Evolutionary conservation across 148 eudicot genomes (phyloP), one percentile per base, ranked within the genome.

Genomic region (Rhododendron williamsianum): DNA sequence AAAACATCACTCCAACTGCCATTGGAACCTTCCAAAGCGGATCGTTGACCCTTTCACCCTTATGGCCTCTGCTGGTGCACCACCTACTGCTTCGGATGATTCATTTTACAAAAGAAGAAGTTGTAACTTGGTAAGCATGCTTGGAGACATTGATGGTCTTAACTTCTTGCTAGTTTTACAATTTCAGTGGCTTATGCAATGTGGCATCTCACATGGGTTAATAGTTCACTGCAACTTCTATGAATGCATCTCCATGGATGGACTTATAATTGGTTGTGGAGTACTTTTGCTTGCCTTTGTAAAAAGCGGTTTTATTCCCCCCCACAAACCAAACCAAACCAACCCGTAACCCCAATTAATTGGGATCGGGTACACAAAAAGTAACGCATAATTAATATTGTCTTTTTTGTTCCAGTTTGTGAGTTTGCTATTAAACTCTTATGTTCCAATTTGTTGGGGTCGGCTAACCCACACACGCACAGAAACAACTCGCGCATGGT

Each of bases 401-500:
- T 15, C 3, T 52, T 52, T 52, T 52, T 52, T 1, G 56, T 13
- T 78, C 21, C 60, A 85, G 0, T 79, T 23, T 9, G 25, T 67
- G 30, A 52, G 33, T 80, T 46, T 85, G 45, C 84, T 86, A 45
- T 49, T 80, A 23, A 52, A 79, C 71, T 60, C 76, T 90, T 67
- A 72, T 49, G 8, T 48, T 43, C 6, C 8, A 6, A 43, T 43
- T 43, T 43, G 1, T 49, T 52, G 58, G 58, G 58, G 58, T 52
- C 58, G 63, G 23, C 63, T 16, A 56, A 18, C 23, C 63, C 23
- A n/a, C 30, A 36, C 38, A n/a, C 16, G 58, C 71, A 65, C 13
- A 63, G 9, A n/a, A n/a, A 65, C 30, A 65, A 65, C 33, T 65
- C 10, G 1, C 13, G 30, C 71, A 63, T 65, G 12, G 71, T 65